Evolutionary conservation across 2,329 filamentous ascomycete genomes (phyloP).

Genomic region (Huntiella abstrusa): DNA sequence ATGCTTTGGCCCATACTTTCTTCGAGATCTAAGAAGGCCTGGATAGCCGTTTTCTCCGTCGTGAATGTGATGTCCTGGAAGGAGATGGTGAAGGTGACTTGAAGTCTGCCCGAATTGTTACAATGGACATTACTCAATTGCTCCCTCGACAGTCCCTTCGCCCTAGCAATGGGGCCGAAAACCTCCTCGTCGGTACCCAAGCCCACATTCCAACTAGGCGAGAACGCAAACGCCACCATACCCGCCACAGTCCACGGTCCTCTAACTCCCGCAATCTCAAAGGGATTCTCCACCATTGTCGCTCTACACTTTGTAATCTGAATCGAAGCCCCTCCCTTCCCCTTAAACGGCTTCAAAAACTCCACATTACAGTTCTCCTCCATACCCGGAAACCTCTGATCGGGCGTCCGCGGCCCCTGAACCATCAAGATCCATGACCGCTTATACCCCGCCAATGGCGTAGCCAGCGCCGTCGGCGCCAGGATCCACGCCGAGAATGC

Average conservation of each 20-base stretch:
- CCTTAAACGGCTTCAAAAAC: not conserved
- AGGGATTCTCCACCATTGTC: constrained; percentile 9
- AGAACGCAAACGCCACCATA: constrained; percentile 7
- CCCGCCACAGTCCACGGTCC: not conserved
- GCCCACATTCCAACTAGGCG: not conserved
- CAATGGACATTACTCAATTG: not conserved
- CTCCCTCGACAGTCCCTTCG: not conserved
- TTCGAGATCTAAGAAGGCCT: constrained; percentile 7
- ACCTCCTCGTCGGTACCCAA: constrained; percentile 2
- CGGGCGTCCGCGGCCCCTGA: not conserved
- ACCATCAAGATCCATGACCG: constrained; percentile 11
- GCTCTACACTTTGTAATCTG: not conserved
- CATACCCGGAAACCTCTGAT: constrained; percentile 8
- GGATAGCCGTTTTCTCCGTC: constrained; percentile 8
- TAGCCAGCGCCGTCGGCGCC: not conserved
- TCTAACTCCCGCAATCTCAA: constrained; percentile 3
- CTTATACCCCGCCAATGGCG: constrained; percentile 1
- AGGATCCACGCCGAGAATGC: constrained; percentile 10
- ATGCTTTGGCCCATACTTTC: constrained; percentile 1
- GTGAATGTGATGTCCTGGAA: constrained; percentile 7
- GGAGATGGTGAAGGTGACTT: constrained; percentile 1
- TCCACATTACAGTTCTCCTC: constrained; percentile 2
- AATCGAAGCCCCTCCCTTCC: not conserved
- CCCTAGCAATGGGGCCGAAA: not conserved
- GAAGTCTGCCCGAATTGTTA: not conserved